Evolutionary conservation across 2,329 filamentous ascomycete genomes (phyloP), one percentile per base, ranked within the genome.

Genomic region (Fonsecaea pedrosoi): DNA sequence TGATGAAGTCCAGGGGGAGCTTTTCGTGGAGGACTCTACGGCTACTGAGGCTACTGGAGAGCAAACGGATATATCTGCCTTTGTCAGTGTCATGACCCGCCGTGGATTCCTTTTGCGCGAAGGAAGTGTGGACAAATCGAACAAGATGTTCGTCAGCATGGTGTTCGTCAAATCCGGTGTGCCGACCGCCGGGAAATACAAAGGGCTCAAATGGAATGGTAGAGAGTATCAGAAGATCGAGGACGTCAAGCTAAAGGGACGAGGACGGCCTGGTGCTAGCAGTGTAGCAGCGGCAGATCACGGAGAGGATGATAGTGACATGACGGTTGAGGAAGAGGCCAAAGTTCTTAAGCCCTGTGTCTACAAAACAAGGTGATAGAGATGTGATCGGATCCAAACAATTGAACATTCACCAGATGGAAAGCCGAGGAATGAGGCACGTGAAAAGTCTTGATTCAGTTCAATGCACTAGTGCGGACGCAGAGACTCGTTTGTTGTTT

Each of bases 91-190:
- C 0, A 85, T 98, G 70, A 82, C 85, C 59, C 88, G 89, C 72
- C 85, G 94, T 21, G 95, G 95, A 0, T 97, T 99, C 75, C 83
- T 94, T n/a, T 84, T 97, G 35, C 90, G 90, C 73, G 87, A 87
- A 85, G 73, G 85, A 82, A 70, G 89, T 0, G 84, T 96, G 9
- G 93, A 99, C 80, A 82, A 96, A 74, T 87, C 86, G 64, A 99
- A 99, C 81, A 96, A 91, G 81, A 99, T 99, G 95, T 99, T 99
- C 82, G 94, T 98, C 72, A 92, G 90, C 81, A 94, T 99, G 92
- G 88, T 90, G 73, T 99, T 99, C 79, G 83, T 94, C 74, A 99
- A 98, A 82, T 88, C 86, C n/a, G 88, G 87, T 21, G 82, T 87
- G 54, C 90, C 94, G 0, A 84, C 84, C 1, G 90, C 88, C 76